A percentile compares a stretch with the other conserved stretches of the same genome.
Evolutionary conservation across 1,139 yeast genomes (phyloP).

Genomic region (Yamadazyma dendronema): DNA sequence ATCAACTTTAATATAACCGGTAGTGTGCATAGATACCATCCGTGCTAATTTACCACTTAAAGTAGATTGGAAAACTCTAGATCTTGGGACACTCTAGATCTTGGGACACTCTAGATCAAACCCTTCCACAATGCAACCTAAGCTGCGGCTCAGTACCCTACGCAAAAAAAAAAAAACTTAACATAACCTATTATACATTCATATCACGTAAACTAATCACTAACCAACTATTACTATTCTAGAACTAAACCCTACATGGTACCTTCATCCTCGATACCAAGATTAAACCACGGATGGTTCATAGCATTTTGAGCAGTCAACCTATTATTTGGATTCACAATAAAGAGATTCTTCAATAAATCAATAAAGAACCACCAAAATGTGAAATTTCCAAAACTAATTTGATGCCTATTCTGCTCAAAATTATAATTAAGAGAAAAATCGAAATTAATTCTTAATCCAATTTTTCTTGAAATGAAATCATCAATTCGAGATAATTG

Average conservation of each 20-base stretch:
- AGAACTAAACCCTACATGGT: constrained; percentile 23
- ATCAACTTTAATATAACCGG: no score
- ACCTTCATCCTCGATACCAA: constrained; percentile 79
- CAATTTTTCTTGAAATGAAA: constrained; percentile 39
- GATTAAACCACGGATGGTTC: constrained; percentile 74
- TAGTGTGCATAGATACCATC: no score
- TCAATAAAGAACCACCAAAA: constrained; percentile 80
- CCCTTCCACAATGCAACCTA: no score
- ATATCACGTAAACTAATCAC: constrained; percentile 1
- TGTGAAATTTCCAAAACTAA: constrained; percentile 53
- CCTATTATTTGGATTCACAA: constrained; percentile 62
- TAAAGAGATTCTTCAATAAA: constrained; percentile 57
- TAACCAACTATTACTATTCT: neutral
- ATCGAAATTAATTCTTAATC: constrained; percentile 42
- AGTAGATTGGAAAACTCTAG: no score
- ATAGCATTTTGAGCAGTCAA: constrained; percentile 68
- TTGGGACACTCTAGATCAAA: no score
- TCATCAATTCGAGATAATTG: constrained; percentile 52
- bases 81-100: no score
- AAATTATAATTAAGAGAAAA: constrained; percentile 41
- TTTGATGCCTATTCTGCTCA: constrained; percentile 38
- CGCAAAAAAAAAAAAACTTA: no score
- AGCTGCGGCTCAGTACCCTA: no score
- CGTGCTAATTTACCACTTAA: no score
- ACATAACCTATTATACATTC: constrained; percentile 2